Evolutionary conservation across 805 yeast species (phyloP), one percentile per base, ranked within the genome.

Genomic region (Saccharomycopsis sp.): DNA sequence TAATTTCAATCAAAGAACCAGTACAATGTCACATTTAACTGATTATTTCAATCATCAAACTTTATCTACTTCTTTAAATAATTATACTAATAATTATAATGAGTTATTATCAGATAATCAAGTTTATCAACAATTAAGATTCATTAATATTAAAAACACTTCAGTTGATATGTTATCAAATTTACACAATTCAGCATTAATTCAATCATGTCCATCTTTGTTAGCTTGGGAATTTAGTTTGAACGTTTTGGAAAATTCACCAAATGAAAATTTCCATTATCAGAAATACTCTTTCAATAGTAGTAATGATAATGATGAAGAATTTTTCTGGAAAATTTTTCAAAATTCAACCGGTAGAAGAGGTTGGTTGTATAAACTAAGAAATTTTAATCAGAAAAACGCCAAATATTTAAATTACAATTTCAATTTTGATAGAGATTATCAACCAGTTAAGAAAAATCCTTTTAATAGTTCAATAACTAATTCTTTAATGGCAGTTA

Each of bases 321-420:
- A 37, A 12, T 45, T 41, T 21, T 42, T 45, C 26, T 45, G 49
- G 49, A 39, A 42, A 34, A 21, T 45, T 8, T 45, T 45, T 19
- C 41, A 42, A 13, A 42, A 38, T 12, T 13, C 36, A 9, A 73
- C 69, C 48, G 76, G 78, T 3, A 56, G 79, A 44, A 56, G 80
- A 43, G 63, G 72, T 2, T 74, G 79, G 79, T 55, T 74, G 17
- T 72, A 70, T 54, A 67, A 64, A 50, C 52, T 59, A 23, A 34
- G 49, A 21, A 26, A 33, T 9, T 42, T 39, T 26, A 45, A 41
- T 21, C 31, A 31, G 9, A 21, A 21, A 2, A 42, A 36, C 21
- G 15, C 34, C 17, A 39, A 45, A 23, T 45, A 49, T 35, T 31
- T 46, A 31, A 39, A 46, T 25, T 58, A 57, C 43, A 59, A 56